Conservation (phyloP, 306 rosid genomes). For the Carpinus viminea region DNA sequence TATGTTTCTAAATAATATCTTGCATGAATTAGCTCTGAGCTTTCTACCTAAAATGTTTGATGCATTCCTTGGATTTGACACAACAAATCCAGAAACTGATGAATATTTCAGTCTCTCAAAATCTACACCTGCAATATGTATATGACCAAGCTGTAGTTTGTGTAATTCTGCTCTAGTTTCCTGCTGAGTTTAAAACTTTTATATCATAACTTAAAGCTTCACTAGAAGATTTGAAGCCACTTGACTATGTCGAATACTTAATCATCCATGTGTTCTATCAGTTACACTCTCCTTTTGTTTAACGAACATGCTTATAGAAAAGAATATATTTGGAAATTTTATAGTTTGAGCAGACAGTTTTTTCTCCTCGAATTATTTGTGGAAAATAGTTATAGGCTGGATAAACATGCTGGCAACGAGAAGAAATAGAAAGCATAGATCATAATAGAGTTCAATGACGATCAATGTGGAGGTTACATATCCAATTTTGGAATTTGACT, state of each 20-base stretch:
- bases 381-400: too few species aligned
- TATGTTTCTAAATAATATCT: constrained; percentile 3
- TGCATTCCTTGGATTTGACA: constrained; percentile 18
- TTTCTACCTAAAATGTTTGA: neutral
- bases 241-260: neutral
- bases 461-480: neutral
- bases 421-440: neutral
- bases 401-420: neutral
- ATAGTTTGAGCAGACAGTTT: neutral
- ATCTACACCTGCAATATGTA: neutral
- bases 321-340: neutral
- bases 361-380: neutral
- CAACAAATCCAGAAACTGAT: constrained; percentile 11
- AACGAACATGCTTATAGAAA: constrained; percentile 9
- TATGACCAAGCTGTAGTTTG: neutral
- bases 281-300: constrained; percentile 11
- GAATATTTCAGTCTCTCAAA: constrained; percentile 8
- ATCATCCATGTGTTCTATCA: constrained; percentile 15
- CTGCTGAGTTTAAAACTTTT: neutral
- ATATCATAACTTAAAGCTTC: neutral
- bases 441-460: neutral
- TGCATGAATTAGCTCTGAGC: constrained; percentile 19
- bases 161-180: neutral
- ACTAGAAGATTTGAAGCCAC: constrained; percentile 2
- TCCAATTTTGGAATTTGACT: neutral